Conservation (phyloP, 108 stramenopile genomes). For the Nitzschia inconspicua region DNA sequence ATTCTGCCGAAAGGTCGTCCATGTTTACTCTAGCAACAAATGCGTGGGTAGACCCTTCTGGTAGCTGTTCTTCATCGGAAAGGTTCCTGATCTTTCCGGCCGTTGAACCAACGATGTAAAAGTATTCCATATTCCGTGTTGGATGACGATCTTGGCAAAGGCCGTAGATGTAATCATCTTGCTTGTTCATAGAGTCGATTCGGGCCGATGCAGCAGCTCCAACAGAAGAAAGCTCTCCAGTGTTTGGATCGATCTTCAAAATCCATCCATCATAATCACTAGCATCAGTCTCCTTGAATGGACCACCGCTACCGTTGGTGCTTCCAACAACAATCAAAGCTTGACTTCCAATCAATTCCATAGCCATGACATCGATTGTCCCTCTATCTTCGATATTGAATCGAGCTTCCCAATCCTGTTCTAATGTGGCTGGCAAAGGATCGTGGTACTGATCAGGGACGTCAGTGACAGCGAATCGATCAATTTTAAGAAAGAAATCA, state of each 20-base stretch:
- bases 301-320: slow-evolving; percentile 16
- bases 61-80: background rate
- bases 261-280: slow-evolving; percentile 39
- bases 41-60: slow-evolving; percentile 7
- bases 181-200: slow-evolving; percentile 11
- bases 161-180: slow-evolving; percentile 22
- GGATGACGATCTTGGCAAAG: slow-evolving; percentile 10
- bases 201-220: background rate
- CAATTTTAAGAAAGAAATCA: background rate
- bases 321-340: slow-evolving; percentile 24
- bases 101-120: slow-evolving; percentile 33
- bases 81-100: slow-evolving; percentile 9
- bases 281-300: background rate
- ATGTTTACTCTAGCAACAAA: slow-evolving; percentile 11
- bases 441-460: background rate
- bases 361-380: slow-evolving; percentile 7
- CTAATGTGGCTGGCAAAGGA: background rate
- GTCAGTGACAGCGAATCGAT: too few relatives aligned
- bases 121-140: slow-evolving; percentile 1
- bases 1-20: slow-evolving; percentile 1
- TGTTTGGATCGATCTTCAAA: slow-evolving; percentile 17
- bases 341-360: background rate
- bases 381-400: background rate
- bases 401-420: background rate
- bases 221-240: background rate